These are phyloP conservation scores for Phytophthora vignae DNA, from an alignment of 352 stramenopile genomes.

Conservation along the genomic window DNA sequence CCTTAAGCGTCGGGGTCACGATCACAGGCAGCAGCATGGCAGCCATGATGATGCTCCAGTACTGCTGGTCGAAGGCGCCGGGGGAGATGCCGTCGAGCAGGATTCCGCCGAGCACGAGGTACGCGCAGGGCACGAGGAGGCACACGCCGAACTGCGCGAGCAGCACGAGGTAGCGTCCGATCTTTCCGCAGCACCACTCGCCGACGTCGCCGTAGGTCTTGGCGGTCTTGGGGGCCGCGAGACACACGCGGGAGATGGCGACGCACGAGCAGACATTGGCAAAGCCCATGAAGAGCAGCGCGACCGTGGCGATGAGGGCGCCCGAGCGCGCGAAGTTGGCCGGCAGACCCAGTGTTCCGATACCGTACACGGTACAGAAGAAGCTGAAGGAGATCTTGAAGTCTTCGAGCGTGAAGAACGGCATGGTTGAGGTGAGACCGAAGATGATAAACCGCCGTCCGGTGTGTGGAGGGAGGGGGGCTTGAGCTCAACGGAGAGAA, in stretches of 20 bases:
- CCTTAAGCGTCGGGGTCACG: slow-evolving; percentile 57
- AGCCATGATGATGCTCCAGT: slow-evolving; percentile 62
- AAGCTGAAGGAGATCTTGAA: slow-evolving; percentile 58
- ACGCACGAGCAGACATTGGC: slow-evolving; percentile 58
- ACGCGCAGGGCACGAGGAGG: slow-evolving; percentile 52
- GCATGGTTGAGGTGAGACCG: slow-evolving; percentile 20
- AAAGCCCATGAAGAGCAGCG: slow-evolving; percentile 53
- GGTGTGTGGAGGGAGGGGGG: slow-evolving; percentile 13
- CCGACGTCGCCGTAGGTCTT: slow-evolving; percentile 62
- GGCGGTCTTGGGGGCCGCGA: slow-evolving; percentile 50
- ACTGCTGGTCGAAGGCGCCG: slow-evolving; percentile 39
- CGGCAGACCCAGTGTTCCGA: slow-evolving; percentile 58
- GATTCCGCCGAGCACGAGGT: slow-evolving; percentile 59
- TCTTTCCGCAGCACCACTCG: slow-evolving; percentile 49
- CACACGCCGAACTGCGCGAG: slow-evolving; percentile 53
- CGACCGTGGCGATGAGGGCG: slow-evolving; percentile 42
- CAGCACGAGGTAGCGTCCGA: slow-evolving; percentile 51
- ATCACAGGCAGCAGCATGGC: slow-evolving; percentile 50
- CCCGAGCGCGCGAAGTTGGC: slow-evolving; percentile 56
- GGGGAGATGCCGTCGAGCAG: slow-evolving; percentile 52
- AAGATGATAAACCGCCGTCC: slow-evolving; percentile 24
- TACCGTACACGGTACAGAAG: slow-evolving; percentile 58
- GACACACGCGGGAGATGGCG: slow-evolving; percentile 51
- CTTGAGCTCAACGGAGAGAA: slow-evolving; percentile 25
- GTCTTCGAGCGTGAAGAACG: slow-evolving; percentile 54